Evolutionary conservation across 257 asterid species (phyloP).

Genomic region (Linderniella brevidens): DNA sequence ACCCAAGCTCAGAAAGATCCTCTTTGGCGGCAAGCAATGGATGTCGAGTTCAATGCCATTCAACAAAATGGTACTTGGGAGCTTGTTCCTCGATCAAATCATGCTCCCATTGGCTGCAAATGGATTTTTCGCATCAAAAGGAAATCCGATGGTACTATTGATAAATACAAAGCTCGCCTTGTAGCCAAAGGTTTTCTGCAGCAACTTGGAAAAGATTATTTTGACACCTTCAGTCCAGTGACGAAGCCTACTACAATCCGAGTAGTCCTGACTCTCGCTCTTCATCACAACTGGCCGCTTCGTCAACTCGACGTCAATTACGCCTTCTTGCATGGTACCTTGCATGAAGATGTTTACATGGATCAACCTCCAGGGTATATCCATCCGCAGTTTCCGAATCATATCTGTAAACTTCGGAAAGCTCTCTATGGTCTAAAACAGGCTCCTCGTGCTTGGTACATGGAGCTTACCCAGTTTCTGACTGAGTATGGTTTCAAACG

Average conservation of each 20-base stretch:
- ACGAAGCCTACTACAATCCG: slow-evolving; percentile 2
- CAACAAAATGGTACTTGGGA: background rate
- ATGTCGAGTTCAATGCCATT: background rate
- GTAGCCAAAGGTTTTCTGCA: slow-evolving; percentile 5
- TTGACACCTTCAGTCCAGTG: slow-evolving; percentile 4
- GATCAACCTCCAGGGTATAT: background rate
- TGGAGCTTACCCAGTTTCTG: background rate
- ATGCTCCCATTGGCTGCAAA: slow-evolving; percentile 2
- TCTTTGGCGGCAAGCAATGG: slow-evolving; percentile 3
- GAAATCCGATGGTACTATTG: slow-evolving; percentile 1
- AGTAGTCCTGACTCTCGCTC: background rate
- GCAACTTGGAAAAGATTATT: background rate
- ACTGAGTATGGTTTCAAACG: background rate
- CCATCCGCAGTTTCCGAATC: background rate
- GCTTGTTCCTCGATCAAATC: background rate
- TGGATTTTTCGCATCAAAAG: slow-evolving; percentile 4
- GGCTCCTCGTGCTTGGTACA: slow-evolving; percentile 1
- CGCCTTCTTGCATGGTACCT: background rate
- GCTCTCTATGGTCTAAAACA: background rate
- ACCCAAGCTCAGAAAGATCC: slow-evolving; percentile 2
- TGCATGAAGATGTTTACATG: background rate
- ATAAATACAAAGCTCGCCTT: slow-evolving; percentile 4
- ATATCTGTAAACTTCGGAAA: background rate
- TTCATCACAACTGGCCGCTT: background rate
- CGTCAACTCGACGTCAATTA: slow-evolving; percentile 6